A percentile compares a stretch with the other conserved stretches of the same genome.
These are phyloP conservation scores for Pholiota molesta DNA, from an alignment of 768 basidiomycete genomes.

Conservation along the genomic window DNA sequence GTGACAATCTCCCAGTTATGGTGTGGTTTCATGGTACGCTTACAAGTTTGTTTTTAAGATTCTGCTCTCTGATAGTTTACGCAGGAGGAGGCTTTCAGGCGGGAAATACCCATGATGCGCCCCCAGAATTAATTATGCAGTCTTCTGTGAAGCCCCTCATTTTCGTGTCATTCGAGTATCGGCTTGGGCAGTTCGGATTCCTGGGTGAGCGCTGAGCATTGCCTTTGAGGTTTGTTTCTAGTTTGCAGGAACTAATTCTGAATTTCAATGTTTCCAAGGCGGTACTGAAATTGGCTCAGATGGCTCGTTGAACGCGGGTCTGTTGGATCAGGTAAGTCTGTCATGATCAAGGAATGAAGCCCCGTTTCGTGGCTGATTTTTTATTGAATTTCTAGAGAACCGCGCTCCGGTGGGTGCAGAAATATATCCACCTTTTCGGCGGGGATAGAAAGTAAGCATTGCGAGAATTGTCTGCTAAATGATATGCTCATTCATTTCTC, in stretches of 20 bases:
- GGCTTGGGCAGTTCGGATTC: conserved; percentile 45
- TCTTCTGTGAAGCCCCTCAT: conserved; percentile 36
- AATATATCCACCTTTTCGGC: conserved; percentile 38
- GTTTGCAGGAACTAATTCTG: neutral
- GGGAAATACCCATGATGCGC: conserved; percentile 35
- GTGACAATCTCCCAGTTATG: conserved; percentile 37
- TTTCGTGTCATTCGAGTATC: conserved; percentile 45
- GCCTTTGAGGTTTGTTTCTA: neutral
- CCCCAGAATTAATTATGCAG: conserved; percentile 34
- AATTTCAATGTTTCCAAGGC: conserved; percentile 21
- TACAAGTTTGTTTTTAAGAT: neutral
- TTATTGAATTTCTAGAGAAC: conserved; percentile 26
- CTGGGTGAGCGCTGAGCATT: conserved; percentile 28
- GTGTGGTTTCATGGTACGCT: conserved; percentile 45
- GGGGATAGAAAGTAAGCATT: conserved; percentile 35
- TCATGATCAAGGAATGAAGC: conserved; percentile 6
- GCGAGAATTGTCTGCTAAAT: neutral
- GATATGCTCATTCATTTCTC: neutral
- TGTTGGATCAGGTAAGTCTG: conserved; percentile 44
- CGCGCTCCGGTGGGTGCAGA: conserved; percentile 40
- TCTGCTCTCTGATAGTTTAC: neutral
- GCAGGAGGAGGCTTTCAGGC: conserved; percentile 45
- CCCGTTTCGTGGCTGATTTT: neutral
- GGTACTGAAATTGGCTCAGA: conserved; percentile 34
- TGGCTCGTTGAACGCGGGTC: conserved; percentile 40